phyloP scores from a whole-genome alignment of 768 basidiomycete species.

The Tricholoma terreum region DNA sequence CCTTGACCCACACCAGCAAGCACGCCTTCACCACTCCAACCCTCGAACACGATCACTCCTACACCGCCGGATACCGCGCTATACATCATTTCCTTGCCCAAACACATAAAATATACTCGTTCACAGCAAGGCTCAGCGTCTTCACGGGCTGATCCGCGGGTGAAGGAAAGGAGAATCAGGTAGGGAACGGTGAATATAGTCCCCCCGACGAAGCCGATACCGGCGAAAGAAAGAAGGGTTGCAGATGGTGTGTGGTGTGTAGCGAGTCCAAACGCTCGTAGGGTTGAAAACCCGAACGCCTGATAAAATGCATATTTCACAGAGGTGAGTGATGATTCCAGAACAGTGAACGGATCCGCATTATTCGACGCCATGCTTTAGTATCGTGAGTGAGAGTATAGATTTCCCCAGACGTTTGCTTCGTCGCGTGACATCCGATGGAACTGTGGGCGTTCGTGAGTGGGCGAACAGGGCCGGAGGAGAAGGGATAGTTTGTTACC shows the following conservation, averaged over 20 bases:
- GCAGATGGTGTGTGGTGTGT: slow-evolving; percentile 1
- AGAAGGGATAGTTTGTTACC: neutral
- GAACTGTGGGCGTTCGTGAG: neutral
- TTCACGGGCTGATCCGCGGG: neutral
- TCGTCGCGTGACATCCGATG: neutral
- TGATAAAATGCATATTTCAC: slow-evolving; percentile 21
- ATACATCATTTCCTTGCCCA: slow-evolving; percentile 13
- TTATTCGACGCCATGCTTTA: neutral
- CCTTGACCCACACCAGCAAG: slow-evolving; percentile 4
- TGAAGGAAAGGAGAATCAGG: slow-evolving; percentile 9
- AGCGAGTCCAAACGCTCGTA: neutral
- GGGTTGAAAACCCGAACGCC: slow-evolving; percentile 5
- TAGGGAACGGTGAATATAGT: slow-evolving; percentile 17
- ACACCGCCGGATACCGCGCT: slow-evolving; percentile 10
- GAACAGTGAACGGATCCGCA: slow-evolving; percentile 10
- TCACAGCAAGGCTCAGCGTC: neutral
- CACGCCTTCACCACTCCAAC: slow-evolving; percentile 1
- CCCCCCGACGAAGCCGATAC: slow-evolving; percentile 14
- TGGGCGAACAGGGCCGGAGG: neutral
- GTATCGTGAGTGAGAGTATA: neutral
- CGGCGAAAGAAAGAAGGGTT: slow-evolving; percentile 1
- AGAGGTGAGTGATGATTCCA: slow-evolving; percentile 17
- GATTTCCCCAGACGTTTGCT: neutral
- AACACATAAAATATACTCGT: neutral
- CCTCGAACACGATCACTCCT: slow-evolving; percentile 7